Evolutionary conservation across 2,329 filamentous ascomycete species (phyloP).

Genomic region (Penicillium sp.): DNA sequence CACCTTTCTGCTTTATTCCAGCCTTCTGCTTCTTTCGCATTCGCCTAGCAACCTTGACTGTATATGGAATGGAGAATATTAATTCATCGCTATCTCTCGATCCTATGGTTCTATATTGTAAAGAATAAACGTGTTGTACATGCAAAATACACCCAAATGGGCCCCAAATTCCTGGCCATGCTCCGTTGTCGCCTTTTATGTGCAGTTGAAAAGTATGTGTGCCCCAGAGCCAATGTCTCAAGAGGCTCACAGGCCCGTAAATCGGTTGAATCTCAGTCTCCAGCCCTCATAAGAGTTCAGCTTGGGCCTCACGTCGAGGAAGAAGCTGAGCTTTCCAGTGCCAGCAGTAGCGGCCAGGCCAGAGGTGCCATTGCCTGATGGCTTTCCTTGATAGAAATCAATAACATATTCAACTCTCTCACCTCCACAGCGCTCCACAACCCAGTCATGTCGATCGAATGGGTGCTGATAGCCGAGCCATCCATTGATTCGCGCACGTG

Average conservation of each 20-base stretch:
- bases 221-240: background rate
- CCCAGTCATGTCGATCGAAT: conserved; percentile 97
- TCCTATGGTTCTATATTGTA: conserved; percentile 33
- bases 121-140: conserved; percentile 35
- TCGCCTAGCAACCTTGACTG: background rate
- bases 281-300: conserved; percentile 64
- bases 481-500: conserved; percentile 79
- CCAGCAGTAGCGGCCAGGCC: conserved; percentile 35
- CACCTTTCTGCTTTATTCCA: conserved; percentile 9
- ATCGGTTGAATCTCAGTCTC: conserved; percentile 55
- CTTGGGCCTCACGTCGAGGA: conserved; percentile 66
- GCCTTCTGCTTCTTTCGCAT: conserved; percentile 4
- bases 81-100: conserved; percentile 19
- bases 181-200: conserved; percentile 31
- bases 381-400: conserved; percentile 87
- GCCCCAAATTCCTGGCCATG: conserved; percentile 22
- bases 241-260: conserved; percentile 46
- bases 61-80: conserved; percentile 29
- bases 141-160: conserved; percentile 33
- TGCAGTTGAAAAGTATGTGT: conserved; percentile 8
- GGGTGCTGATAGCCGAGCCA: conserved; percentile 85
- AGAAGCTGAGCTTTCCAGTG: conserved; percentile 59
- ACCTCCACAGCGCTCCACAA: conserved; percentile 83
- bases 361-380: conserved; percentile 34
- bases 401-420: conserved; percentile 87